Evolutionary conservation across 2,329 filamentous ascomycete genomes (phyloP).

Genomic region (Tricladium varicosporioides): DNA sequence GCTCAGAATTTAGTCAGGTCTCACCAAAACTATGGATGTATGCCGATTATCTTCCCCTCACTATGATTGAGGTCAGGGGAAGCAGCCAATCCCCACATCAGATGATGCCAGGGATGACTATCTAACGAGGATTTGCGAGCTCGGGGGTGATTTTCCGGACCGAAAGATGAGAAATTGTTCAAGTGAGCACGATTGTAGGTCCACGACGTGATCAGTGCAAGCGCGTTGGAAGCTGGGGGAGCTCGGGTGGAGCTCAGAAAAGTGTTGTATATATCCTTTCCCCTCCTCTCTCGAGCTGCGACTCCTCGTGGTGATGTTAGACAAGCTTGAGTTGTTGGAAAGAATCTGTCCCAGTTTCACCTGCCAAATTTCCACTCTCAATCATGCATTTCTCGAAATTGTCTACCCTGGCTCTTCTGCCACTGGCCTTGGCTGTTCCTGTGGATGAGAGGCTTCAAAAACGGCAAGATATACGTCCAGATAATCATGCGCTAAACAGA

Average conservation of each 20-base stretch:
- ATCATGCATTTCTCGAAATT: constrained; percentile 25
- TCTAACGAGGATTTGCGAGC: neutral
- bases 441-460: constrained; percentile 9
- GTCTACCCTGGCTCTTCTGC: constrained; percentile 14
- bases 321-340: too few species aligned
- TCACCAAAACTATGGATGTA: neutral
- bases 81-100: neutral
- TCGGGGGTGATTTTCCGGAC: neutral
- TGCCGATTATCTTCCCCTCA: neutral
- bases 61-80: neutral
- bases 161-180: neutral
- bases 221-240: neutral
- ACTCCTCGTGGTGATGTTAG: too few species aligned
- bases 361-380: neutral
- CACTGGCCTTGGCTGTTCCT: constrained; percentile 20
- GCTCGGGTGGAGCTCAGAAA: neutral
- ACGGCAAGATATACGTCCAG: constrained; percentile 14
- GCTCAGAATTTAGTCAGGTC: neutral
- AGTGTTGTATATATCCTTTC: neutral
- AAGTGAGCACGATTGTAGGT: constrained; percentile 9
- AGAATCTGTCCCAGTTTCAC: too few species aligned
- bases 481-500: constrained; percentile 25
- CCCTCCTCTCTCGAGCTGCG: neutral
- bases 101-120: neutral
- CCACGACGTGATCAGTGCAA: constrained; percentile 7